Conservation (phyloP, 176 grass and related monocot species). For the Microstegium vimineum region DNA sequence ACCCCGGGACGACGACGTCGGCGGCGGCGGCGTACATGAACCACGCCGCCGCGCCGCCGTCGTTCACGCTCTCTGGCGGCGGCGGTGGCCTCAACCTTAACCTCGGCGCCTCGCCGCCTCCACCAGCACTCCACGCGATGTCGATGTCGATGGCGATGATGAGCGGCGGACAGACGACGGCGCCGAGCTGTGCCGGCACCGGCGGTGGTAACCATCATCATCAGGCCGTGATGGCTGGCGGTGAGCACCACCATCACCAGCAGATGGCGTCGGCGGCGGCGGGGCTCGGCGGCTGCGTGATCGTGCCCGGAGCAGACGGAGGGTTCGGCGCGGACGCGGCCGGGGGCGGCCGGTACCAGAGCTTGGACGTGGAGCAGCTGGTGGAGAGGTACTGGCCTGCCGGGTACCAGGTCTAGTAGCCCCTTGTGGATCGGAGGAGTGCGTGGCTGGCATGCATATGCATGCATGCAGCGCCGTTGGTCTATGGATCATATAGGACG, state of each 20-base stretch:
- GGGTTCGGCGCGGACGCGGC: slow-evolving; percentile 23
- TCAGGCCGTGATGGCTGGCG: not conserved
- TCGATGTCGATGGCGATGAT: slow-evolving; percentile 41
- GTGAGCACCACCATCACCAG: slow-evolving; percentile 25
- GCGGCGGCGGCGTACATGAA: slow-evolving; percentile 25
- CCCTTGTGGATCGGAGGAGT: not conserved
- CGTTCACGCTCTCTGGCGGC: slow-evolving; percentile 46
- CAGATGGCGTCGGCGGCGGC: not conserved
- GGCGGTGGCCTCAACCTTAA: slow-evolving; percentile 52
- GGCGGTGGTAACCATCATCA: slow-evolving; percentile 12
- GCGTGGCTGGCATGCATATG: not conserved
- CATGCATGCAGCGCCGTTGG: not conserved
- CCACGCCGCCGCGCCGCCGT: not conserved
- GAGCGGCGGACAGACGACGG: not conserved
- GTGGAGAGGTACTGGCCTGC: slow-evolving; percentile 73
- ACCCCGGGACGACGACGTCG: slow-evolving; percentile 26
- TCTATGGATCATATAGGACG: not conserved
- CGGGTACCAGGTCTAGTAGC: slow-evolving; percentile 33
- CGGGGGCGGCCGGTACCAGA: slow-evolving; percentile 42
- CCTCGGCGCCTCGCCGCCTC: slow-evolving; percentile 22
- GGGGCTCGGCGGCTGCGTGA: slow-evolving; percentile 18
- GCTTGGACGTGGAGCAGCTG: slow-evolving; percentile 58
- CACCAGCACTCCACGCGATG: slow-evolving; percentile 29
- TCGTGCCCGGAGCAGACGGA: slow-evolving; percentile 6
- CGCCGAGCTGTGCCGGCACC: too few species aligned